Percentiles rank a stretch among this genome's conserved stretches.
Conservation (phyloP, 352 stramenopile species). For the Globisporangium acanthophoron region DNA sequence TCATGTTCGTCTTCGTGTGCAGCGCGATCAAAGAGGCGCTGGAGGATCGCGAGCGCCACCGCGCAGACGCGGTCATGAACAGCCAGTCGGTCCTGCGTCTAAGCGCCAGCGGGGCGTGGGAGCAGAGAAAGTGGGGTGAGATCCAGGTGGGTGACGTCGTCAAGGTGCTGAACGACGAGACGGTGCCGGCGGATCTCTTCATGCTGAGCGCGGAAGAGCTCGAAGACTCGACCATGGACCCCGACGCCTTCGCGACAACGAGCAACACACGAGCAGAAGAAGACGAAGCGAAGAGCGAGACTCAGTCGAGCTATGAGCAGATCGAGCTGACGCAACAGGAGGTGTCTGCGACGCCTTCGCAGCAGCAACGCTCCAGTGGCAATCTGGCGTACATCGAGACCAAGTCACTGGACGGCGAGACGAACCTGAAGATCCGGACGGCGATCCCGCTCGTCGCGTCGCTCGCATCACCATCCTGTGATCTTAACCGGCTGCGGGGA, state of each 20-base stretch:
- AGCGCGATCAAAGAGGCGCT: constrained; percentile 77
- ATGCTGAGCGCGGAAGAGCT: constrained; percentile 50
- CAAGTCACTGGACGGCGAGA: constrained; percentile 82
- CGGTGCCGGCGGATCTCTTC: constrained; percentile 66
- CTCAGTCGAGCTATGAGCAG: constrained; percentile 5
- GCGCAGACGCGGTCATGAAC: constrained; percentile 68
- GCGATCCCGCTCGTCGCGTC: constrained; percentile 49
- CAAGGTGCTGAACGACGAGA: constrained; percentile 64
- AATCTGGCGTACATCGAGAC: constrained; percentile 81
- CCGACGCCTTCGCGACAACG: neutral
- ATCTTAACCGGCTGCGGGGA: constrained; percentile 41
- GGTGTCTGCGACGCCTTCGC: neutral
- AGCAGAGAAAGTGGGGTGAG: constrained; percentile 52
- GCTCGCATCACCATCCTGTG: constrained; percentile 21
- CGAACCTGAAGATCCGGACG: constrained; percentile 79
- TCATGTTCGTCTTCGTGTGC: constrained; percentile 76
- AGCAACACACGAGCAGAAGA: constrained; percentile 1
- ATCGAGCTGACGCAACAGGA: constrained; percentile 7
- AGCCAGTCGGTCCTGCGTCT: constrained; percentile 50
- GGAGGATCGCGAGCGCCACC: constrained; percentile 79
- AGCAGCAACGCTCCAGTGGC: constrained; percentile 16
- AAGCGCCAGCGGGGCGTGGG: constrained; percentile 36
- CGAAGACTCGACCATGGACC: constrained; percentile 37
- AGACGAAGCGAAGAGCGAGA: constrained; percentile 3
- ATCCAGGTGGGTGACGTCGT: constrained; percentile 79